A percentile compares a stretch with the other conserved stretches of the same genome.
Evolutionary conservation across 2,329 filamentous ascomycete species (phyloP).

Genomic region (Parascedosporium putredinis): DNA sequence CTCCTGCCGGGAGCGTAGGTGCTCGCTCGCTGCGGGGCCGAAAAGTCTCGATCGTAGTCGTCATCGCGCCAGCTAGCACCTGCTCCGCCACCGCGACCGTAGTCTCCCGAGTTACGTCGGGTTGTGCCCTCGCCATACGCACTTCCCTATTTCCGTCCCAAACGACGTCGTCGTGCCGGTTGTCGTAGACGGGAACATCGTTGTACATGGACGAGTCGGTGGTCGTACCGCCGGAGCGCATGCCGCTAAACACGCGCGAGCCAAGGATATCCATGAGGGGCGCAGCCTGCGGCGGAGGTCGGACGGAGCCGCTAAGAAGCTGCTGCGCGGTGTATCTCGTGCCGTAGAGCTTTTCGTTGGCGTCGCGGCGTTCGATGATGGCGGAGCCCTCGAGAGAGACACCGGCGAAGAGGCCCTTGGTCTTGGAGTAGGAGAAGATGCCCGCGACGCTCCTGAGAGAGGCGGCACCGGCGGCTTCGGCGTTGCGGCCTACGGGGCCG

Average conservation of each 20-base stretch:
- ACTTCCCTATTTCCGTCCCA: constrained; percentile 59
- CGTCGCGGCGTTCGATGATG: constrained; percentile 88
- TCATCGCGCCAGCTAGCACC: constrained; percentile 5
- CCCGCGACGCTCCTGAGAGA: constrained; percentile 82
- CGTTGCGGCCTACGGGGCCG: constrained; percentile 86
- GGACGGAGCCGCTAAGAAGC: constrained; percentile 67
- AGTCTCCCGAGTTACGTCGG: constrained; percentile 16
- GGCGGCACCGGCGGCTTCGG: constrained; percentile 88
- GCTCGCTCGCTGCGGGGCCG: constrained; percentile 36
- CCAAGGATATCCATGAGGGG: constrained; percentile 79
- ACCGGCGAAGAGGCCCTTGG: constrained; percentile 91
- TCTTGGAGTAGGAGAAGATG: constrained; percentile 96
- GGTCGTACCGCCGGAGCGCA: constrained; percentile 26
- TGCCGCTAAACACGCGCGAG: constrained; percentile 71
- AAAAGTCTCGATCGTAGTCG: constrained; percentile 16
- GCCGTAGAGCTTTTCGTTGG: constrained; percentile 93
- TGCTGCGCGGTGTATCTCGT: constrained; percentile 70
- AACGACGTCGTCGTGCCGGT: constrained; percentile 68
- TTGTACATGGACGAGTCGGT: constrained; percentile 81
- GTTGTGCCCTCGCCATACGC: constrained; percentile 39
- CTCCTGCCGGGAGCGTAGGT: constrained; percentile 27
- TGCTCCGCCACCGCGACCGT: constrained; percentile 7
- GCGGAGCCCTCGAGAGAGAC: constrained; percentile 89
- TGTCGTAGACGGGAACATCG: constrained; percentile 81
- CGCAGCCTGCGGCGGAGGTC: constrained; percentile 69